These are phyloP conservation scores for Sonneratia alba DNA, from an alignment of 345 rosid species.

Conservation along the genomic window DNA sequence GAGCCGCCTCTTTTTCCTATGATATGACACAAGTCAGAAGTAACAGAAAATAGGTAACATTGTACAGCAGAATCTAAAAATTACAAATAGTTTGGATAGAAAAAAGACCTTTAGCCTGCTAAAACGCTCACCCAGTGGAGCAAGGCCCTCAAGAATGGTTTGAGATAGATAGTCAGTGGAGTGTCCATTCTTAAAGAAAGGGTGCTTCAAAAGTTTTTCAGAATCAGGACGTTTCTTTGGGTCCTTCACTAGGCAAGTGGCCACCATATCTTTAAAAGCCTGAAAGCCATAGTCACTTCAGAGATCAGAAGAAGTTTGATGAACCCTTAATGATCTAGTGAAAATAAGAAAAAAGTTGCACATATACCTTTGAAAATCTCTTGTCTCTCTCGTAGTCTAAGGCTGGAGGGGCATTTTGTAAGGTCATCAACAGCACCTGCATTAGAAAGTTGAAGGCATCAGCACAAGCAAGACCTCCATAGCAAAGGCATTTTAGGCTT, in stretches of 20 bases:
- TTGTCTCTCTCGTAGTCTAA: slow-evolving; percentile 95
- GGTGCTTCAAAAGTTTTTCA: slow-evolving; percentile 83
- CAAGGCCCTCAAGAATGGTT: slow-evolving; percentile 58
- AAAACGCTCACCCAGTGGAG: slow-evolving; percentile 88
- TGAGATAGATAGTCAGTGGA: slow-evolving; percentile 49
- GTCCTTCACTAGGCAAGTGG: slow-evolving; percentile 95
- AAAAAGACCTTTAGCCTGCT: slow-evolving; percentile 59
- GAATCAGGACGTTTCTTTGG: slow-evolving; percentile 94
- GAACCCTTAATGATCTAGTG: too few species aligned
- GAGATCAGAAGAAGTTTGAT: background rate
- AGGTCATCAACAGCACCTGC: slow-evolving; percentile 93
- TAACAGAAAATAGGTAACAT: background rate
- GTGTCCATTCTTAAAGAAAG: slow-evolving; percentile 75
- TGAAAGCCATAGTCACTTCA: background rate
- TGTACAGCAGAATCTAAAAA: background rate
- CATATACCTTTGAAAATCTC: slow-evolving; percentile 77
- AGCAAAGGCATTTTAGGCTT: background rate
- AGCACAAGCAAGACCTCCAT: background rate
- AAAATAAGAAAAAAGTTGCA: background rate
- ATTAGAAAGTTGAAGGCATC: slow-evolving; percentile 6
- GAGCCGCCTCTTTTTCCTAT: slow-evolving; percentile 85
- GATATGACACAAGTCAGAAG: slow-evolving; percentile 2
- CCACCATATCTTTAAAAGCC: slow-evolving; percentile 94
- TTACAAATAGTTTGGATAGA: background rate
- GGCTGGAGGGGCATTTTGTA: slow-evolving; percentile 99